Conservation (phyloP, 306 rosid genomes). For the Rubus idaeus region DNA sequence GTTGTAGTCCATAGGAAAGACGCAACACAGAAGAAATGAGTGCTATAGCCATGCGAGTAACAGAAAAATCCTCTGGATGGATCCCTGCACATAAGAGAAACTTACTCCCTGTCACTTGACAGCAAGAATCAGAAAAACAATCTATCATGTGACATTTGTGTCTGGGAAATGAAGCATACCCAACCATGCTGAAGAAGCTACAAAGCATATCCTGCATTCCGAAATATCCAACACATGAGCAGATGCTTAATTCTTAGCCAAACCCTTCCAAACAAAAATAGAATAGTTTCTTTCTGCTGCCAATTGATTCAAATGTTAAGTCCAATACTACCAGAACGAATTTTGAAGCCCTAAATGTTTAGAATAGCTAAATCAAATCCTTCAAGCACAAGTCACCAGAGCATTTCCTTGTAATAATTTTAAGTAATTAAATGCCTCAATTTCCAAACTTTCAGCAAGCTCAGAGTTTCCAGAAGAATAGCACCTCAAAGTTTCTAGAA, state of each 20-base stretch:
- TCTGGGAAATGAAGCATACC: constrained; percentile 48
- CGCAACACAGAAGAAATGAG: constrained; percentile 97
- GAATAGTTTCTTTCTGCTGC: neutral
- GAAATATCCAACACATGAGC: constrained; percentile 36
- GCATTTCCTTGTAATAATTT: neutral
- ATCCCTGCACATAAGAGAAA: constrained; percentile 60
- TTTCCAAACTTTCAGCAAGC: neutral
- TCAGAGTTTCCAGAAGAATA: neutral
- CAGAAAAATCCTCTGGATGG: constrained; percentile 88
- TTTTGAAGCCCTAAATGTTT: neutral
- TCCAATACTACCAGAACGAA: neutral
- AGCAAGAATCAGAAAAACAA: constrained; percentile 27
- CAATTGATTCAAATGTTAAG: neutral
- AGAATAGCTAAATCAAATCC: neutral
- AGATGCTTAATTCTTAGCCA: constrained; percentile 1
- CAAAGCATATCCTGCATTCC: constrained; percentile 89
- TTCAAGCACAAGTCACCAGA: neutral
- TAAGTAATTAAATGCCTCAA: neutral
- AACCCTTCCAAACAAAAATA: neutral
- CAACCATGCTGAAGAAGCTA: constrained; percentile 96
- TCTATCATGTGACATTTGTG: constrained; percentile 7
- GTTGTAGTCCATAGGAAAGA: constrained; percentile 99
- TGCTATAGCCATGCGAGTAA: constrained; percentile 81
- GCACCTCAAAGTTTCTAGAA: neutral
- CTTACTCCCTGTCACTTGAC: constrained; percentile 21